Evolutionary conservation across 163 green algal genomes (phyloP), one percentile per base, ranked within the genome.

Genomic region (Chlorella variabilis): DNA sequence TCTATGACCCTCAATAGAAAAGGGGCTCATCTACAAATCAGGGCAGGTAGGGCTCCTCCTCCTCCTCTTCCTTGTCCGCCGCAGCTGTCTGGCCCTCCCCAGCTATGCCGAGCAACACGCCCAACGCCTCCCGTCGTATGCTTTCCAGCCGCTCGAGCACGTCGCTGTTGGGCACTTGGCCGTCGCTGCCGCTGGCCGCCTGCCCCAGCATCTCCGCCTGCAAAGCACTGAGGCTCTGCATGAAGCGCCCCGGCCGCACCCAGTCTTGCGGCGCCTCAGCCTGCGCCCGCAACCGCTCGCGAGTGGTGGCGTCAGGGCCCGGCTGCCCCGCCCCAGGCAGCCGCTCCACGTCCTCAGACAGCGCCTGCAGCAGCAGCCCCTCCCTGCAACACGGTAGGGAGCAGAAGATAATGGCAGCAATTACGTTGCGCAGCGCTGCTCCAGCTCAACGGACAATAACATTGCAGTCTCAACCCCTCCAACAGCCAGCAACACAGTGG

Each of bases 221-320:
- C 59, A 86, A 27, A 4, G 74, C 81, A 17, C 31, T 49, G 15
- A 86, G 18, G 65, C 63, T 79, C 25, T 67, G 45, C 31, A 86
- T 63, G 51, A 86, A 79, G 23, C 59, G 42, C 18, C 81, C 81
- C 20, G 81, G 81, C 0, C 81, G 81, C 36, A 83, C 71, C 65
- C 42, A 79, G 20, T 79, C 71, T 25, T 69, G 51, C 15, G 71
- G 71, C 36, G 21, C 29, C 36, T 79, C 71, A 2, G 36, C 38
- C 71, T 51, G 34, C 13, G n/a, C 34, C 6, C 63, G 38, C 38
- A 63, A 15, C 29, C 20, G 38, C 45, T 81, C 56, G 20, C 29
- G 23, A 23, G 39, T 68, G 31, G 62, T 76, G 31, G 71, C 65
- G 9, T 36, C 33, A 25, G 33, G 33, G 33, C 39, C 61, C 15